These are phyloP conservation scores for Nothomitra cinnamomea DNA, from an alignment of 2,329 filamentous ascomycete genomes.

Conservation along the genomic window DNA sequence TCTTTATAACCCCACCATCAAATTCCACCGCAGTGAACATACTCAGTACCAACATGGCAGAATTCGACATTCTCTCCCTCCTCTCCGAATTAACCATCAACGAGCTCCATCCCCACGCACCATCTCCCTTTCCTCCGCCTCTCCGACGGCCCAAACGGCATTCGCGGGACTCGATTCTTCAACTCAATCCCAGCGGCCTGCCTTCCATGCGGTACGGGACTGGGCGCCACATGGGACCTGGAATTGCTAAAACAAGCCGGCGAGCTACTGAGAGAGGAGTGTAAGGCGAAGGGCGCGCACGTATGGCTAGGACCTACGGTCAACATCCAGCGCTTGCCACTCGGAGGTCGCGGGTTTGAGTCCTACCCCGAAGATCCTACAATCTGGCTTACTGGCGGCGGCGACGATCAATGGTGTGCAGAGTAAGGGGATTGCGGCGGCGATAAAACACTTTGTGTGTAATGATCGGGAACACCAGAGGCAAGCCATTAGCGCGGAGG, in stretches of 20 bases:
- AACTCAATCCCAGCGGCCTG: constrained; percentile 52
- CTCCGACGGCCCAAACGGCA: constrained; percentile 51
- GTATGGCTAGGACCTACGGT: constrained; percentile 62
- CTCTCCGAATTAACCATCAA: constrained; percentile 35
- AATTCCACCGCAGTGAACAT: too few species aligned
- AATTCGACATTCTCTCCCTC: constrained; percentile 34
- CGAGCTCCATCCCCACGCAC: constrained; percentile 21
- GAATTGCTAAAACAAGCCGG: constrained; percentile 53
- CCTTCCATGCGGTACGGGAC: constrained; percentile 62
- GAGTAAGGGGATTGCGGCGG: too few species aligned
- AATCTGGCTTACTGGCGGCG: too few species aligned
- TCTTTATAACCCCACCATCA: too few species aligned
- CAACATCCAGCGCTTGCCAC: constrained; percentile 64
- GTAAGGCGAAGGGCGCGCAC: constrained; percentile 55
- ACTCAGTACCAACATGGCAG: neutral
- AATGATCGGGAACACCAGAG: too few species aligned
- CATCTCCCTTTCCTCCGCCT: constrained; percentile 19
- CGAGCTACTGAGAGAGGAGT: constrained; percentile 52
- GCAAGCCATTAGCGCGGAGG: constrained; percentile 24
- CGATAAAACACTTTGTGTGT: too few species aligned
- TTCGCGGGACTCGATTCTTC: constrained; percentile 50
- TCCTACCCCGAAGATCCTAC: constrained; percentile 33
- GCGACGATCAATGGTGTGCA: too few species aligned
- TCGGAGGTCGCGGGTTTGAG: constrained; percentile 76
- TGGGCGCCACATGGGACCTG: constrained; percentile 66